Conservation (phyloP, 1,284 basidiomycete species). For the Melanopsichium pennsylvanicum region DNA sequence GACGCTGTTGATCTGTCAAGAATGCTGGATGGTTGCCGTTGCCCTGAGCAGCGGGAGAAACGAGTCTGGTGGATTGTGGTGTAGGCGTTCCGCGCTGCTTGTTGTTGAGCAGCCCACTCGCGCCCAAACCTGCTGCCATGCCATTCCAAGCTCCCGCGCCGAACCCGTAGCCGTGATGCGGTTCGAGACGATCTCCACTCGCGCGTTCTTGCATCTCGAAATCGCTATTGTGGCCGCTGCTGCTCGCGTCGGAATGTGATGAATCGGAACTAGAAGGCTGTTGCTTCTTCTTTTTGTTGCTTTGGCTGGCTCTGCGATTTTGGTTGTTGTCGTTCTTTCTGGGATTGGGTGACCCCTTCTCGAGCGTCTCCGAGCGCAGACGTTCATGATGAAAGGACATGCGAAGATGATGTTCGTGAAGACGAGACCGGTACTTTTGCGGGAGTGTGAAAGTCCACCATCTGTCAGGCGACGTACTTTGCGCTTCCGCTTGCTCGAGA, state of each 20-base stretch:
- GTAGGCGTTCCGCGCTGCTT: slow-evolving; percentile 4
- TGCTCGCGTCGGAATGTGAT: slow-evolving; percentile 19
- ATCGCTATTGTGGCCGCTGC: slow-evolving; percentile 25
- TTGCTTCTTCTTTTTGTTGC: slow-evolving; percentile 20
- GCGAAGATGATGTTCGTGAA: slow-evolving; percentile 51
- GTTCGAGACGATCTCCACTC: slow-evolving; percentile 8
- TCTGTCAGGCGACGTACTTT: slow-evolving; percentile 32
- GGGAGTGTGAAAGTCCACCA: slow-evolving; percentile 61
- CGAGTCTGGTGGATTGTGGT: slow-evolving; percentile 2
- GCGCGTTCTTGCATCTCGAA: slow-evolving; percentile 33
- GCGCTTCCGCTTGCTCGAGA: slow-evolving; percentile 27
- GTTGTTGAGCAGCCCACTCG: slow-evolving; percentile 43
- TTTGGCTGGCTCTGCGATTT: slow-evolving; percentile 1
- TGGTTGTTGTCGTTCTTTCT: slow-evolving; percentile 6
- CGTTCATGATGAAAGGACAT: slow-evolving; percentile 44
- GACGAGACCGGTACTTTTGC: slow-evolving; percentile 47
- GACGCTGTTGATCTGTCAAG: slow-evolving; percentile 20
- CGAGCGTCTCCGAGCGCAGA: slow-evolving; percentile 14
- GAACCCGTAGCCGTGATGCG: slow-evolving; percentile 29
- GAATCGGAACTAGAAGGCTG: slow-evolving; percentile 29
- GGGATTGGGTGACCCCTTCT: slow-evolving; percentile 4
- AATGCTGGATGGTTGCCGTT: background rate
- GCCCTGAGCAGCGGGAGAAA: slow-evolving; percentile 1
- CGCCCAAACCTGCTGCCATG: slow-evolving; percentile 37
- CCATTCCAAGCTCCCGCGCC: slow-evolving; percentile 27